These are phyloP conservation scores for Thuja plicata DNA, from an alignment of 83 land plant genomes.

Conservation along the genomic window DNA sequence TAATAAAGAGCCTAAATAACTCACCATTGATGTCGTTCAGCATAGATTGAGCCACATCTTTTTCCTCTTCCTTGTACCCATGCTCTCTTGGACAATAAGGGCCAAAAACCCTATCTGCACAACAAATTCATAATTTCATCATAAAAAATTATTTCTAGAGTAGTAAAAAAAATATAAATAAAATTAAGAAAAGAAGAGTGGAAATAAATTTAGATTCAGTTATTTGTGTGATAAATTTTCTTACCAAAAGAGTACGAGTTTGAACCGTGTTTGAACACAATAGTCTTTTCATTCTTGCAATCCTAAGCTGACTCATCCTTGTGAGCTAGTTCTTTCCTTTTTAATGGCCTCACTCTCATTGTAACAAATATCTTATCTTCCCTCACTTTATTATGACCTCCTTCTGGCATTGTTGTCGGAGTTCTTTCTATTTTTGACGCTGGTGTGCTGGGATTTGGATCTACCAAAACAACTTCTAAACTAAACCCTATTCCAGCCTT, in stretches of 20 bases:
- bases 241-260: conserved; percentile 78
- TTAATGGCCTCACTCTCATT: conserved; percentile 81
- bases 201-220: too few species aligned
- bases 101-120: too few species aligned
- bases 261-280: conserved; percentile 47
- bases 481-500: neutral
- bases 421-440: conserved; percentile 42
- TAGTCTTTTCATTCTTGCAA: conserved; percentile 65
- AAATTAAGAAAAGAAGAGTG: neutral
- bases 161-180: neutral
- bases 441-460: conserved; percentile 25
- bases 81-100: too few species aligned
- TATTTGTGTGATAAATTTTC: neutral
- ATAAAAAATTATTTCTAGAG: neutral
- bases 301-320: too few species aligned
- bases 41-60: too few species aligned
- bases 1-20: too few species aligned
- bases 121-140: neutral
- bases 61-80: too few species aligned
- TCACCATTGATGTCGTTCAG: too few species aligned
- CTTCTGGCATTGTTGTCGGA: conserved; percentile 50
- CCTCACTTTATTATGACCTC: conserved; percentile 26
- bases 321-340: too few species aligned
- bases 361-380: conserved; percentile 96
- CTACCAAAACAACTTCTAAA: neutral